A percentile compares a stretch with the other conserved stretches of the same genome.
phyloP scores from a whole-genome alignment of 495 filamentous ascomycete genomes.

The Penicillium tannophilum region DNA sequence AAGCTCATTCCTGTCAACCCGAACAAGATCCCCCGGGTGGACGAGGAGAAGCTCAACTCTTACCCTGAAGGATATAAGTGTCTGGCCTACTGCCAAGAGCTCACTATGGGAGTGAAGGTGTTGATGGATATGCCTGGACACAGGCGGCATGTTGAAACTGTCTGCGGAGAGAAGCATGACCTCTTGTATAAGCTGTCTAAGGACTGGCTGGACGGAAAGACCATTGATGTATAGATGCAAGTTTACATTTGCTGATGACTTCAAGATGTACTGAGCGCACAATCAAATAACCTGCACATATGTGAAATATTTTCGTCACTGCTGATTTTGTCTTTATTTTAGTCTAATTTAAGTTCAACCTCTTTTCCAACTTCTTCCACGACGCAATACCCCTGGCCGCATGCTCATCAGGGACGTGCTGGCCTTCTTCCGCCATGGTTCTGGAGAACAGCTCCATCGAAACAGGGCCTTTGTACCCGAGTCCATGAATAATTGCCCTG shows the following conservation, averaged over 20 bases:
- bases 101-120: constrained; percentile 45
- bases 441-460: constrained; percentile 67
- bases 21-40: constrained; percentile 48
- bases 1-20: constrained; percentile 62
- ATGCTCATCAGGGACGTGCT: constrained; percentile 58
- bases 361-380: constrained; percentile 51
- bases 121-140: constrained; percentile 51
- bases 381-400: constrained; percentile 57
- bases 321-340: neutral
- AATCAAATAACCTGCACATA: too few relatives aligned
- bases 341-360: constrained; percentile 9
- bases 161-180: constrained; percentile 48
- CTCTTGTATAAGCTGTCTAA: constrained; percentile 46
- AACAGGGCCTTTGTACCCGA: constrained; percentile 69
- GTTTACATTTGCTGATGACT: neutral
- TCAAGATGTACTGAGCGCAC: neutral
- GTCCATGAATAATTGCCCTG: constrained; percentile 56
- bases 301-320: too few relatives aligned
- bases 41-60: constrained; percentile 46
- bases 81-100: constrained; percentile 53
- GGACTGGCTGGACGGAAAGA: constrained; percentile 50
- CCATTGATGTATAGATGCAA: constrained; percentile 35
- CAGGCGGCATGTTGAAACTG: constrained; percentile 41
- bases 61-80: constrained; percentile 62
- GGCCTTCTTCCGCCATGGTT: constrained; percentile 55